A percentile compares a stretch with the other conserved stretches of the same genome.
Evolutionary conservation across 164 flowering plant genomes (phyloP).

Genomic region (Warburgia ugandensis): DNA sequence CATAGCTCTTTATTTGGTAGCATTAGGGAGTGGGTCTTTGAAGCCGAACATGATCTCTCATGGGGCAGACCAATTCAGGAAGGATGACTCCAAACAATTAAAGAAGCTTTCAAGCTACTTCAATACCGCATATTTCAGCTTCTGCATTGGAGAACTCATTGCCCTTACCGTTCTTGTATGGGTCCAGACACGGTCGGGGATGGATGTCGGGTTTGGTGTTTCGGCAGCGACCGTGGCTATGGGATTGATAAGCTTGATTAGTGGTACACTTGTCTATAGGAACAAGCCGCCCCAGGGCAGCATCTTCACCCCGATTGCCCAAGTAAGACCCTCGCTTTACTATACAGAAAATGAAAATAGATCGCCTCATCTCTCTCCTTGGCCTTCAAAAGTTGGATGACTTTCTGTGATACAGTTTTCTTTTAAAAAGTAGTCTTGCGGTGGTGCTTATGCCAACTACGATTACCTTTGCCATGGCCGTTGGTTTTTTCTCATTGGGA

Average conservation of each 20-base stretch:
- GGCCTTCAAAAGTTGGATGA: not conserved
- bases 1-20: constrained; percentile 58
- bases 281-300: constrained; percentile 79
- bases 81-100: constrained; percentile 37
- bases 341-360: not conserved
- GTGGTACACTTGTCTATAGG: constrained; percentile 56
- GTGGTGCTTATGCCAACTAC: not conserved
- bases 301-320: constrained; percentile 82
- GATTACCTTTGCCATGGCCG: not conserved
- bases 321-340: constrained; percentile 31
- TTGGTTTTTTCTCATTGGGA: not conserved
- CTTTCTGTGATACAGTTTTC: not conserved
- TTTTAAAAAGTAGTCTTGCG: not conserved
- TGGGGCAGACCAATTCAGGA: constrained; percentile 84
- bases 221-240: constrained; percentile 84
- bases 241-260: constrained; percentile 63
- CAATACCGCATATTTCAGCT: constrained; percentile 86
- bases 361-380: not conserved
- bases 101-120: constrained; percentile 76
- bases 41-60: constrained; percentile 94
- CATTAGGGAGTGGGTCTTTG: constrained; percentile 88
- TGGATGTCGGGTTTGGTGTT: constrained; percentile 88
- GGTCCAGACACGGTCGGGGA: constrained; percentile 87
- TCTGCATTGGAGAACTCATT: constrained; percentile 75
- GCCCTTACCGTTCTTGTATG: constrained; percentile 84